Evolutionary conservation across 1,139 yeast genomes (phyloP).

Genomic region (Suhomyces guaymorum): DNA sequence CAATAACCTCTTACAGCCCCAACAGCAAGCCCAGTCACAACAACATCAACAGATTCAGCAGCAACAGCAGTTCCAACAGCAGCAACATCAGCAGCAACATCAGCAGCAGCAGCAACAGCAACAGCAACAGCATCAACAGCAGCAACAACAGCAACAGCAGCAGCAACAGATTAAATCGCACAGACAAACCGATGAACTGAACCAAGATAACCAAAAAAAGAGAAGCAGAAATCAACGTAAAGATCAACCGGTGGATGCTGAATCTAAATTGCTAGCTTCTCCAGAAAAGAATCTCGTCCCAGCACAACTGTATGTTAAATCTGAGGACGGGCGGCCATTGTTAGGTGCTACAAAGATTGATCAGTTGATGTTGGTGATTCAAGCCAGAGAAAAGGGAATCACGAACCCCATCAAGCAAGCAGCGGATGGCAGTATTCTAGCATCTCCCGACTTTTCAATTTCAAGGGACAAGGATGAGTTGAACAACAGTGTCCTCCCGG

Average conservation of each 20-base stretch:
- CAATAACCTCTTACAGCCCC: conserved; percentile 10
- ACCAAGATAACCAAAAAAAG: conserved; percentile 1
- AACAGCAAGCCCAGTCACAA: conserved; percentile 6
- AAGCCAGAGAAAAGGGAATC: conserved; percentile 78
- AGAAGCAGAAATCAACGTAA: conserved; percentile 1
- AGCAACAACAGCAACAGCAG: conserved; percentile 5
- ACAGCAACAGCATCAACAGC: conserved; percentile 8
- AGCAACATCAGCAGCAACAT: conserved; percentile 7
- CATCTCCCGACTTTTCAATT: conserved; percentile 23
- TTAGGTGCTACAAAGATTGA: conserved; percentile 88
- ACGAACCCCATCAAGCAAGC: conserved; percentile 61
- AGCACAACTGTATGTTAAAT: conserved; percentile 46
- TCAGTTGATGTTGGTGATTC: conserved; percentile 84
- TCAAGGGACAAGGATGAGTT: conserved; percentile 21
- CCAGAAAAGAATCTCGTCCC: conserved; percentile 35
- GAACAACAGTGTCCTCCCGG: conserved; percentile 49
- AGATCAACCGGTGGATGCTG: neutral
- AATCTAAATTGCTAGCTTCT: too few species aligned
- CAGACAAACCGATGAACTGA: neutral
- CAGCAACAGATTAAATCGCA: conserved; percentile 6
- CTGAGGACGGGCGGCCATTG: conserved; percentile 64
- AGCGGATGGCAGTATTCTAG: conserved; percentile 58
- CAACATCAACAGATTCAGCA: conserved; percentile 7
- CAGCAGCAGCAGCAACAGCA: conserved; percentile 10
- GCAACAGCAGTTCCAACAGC: conserved; percentile 9